phyloP scores from a whole-genome alignment of 129 eudicot species.

The Apium graveolens region DNA sequence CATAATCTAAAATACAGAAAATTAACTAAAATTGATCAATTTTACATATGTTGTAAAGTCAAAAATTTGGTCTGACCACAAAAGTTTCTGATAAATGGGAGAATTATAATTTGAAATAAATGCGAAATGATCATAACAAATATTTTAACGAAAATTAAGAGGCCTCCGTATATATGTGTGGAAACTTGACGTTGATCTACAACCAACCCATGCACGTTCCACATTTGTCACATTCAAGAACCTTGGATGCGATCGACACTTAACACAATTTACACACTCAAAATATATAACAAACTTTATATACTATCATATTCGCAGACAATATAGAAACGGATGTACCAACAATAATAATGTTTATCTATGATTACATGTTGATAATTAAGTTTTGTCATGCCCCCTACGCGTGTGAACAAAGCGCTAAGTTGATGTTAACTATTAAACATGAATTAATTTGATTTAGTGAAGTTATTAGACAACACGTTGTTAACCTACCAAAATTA shows the following conservation, averaged over 20 bases:
- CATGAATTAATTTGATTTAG: conserved; percentile 6
- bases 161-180: too few relatives aligned
- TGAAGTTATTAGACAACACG: conserved; percentile 10
- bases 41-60: too few relatives aligned
- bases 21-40: too few relatives aligned
- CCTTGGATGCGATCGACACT: neutral
- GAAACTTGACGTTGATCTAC: neutral
- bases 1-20: too few relatives aligned
- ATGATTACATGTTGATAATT: neutral
- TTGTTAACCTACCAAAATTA: neutral
- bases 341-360: neutral
- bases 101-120: too few relatives aligned
- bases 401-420: neutral
- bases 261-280: neutral
- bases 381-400: neutral
- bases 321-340: neutral
- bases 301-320: conserved; percentile 3
- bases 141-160: too few relatives aligned
- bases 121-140: too few relatives aligned
- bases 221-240: conserved; percentile 9
- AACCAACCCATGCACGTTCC: conserved; percentile 1
- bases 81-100: too few relatives aligned
- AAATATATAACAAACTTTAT: neutral
- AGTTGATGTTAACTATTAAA: conserved; percentile 7
- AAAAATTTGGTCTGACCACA: too few relatives aligned